Base-by-base conservation (phyloP, 75 land plant species). In the Azolla pinnata region DNA sequence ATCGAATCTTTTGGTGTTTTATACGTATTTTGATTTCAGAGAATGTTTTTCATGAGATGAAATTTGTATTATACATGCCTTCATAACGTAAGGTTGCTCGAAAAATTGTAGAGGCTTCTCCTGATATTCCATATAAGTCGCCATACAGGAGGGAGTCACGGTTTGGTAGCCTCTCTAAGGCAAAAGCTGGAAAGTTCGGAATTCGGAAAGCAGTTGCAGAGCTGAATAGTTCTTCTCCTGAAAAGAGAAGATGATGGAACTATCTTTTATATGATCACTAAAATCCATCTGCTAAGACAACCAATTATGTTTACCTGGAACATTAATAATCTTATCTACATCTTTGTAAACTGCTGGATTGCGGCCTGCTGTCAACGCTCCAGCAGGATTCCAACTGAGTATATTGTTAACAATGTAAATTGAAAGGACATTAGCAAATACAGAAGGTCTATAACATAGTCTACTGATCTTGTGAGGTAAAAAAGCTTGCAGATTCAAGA, bases 81-180 rank as follows among this genome's bases (percentile, higher is more conserved):
- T 89, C 88, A 75, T 89, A 95, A 38, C 99, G 90, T 5, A 95
- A 77, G 14, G 99, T 95, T 47, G 81, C 96, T 50, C 99, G 81
- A 44, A 88, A 95, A 33, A 95, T 70, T 46, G 99, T 89, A 18
- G 85, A 79, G 19, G 96, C 96, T 75, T 95, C 99, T 44, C 75
- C 29, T 27, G 56, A 62, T 21, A 95, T 89, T 26, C 85, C 88
- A 81, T 95, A 95, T 5, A 89, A 30, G 12, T 88, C 85, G 12
- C 98, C 98, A 75, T 93, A 93, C 1, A 67, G 55, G 40, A 93
- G 73, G 40, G 98, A 93, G 64, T 93, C 78, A 18, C 98, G 73
- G 56, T 93, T 93, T 5, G 98, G 98, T 34, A 93, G 71, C 61
- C 73, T 75, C 52, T 95, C 99, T 51, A 95, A 71, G 28, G 99